Evolutionary conservation across 2,329 filamentous ascomycete species (phyloP).

Genomic region (Apiospora aurea): DNA sequence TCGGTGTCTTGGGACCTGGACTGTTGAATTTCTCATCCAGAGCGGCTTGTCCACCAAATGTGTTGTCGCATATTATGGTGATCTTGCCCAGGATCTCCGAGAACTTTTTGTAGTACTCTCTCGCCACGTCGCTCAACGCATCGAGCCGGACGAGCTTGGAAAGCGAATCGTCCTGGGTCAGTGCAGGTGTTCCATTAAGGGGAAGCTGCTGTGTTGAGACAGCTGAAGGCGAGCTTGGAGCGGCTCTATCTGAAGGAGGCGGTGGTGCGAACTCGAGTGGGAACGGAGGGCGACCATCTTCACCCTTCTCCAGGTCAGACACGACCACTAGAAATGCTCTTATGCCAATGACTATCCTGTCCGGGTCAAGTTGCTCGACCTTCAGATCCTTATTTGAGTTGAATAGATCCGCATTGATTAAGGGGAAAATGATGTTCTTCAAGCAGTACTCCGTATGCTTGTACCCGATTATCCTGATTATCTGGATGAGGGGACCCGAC

Average conservation of each 20-base stretch:
- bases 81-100: constrained; percentile 96
- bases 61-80: constrained; percentile 94
- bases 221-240: constrained; percentile 57
- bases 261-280: constrained; percentile 68
- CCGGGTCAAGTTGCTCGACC: constrained; percentile 92
- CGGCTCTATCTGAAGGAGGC: constrained; percentile 50
- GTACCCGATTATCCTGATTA: constrained; percentile 93
- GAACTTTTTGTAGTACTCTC: constrained; percentile 88
- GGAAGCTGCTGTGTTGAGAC: constrained; percentile 45
- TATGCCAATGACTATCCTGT: constrained; percentile 97
- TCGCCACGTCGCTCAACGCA: constrained; percentile 75
- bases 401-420: constrained; percentile 94
- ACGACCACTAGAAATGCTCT: constrained; percentile 92
- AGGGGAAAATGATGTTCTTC: constrained; percentile 87
- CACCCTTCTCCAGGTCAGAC: constrained; percentile 87
- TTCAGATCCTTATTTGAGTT: constrained; percentile 76
- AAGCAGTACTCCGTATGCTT: constrained; percentile 95
- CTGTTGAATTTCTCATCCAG: constrained; percentile 94
- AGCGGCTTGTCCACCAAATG: constrained; percentile 94
- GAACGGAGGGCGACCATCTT: constrained; percentile 80
- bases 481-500: constrained; percentile 88
- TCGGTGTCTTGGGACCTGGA: constrained; percentile 90
- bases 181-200: constrained; percentile 35
- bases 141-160: constrained; percentile 69
- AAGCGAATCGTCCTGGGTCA: constrained; percentile 65